These are phyloP conservation scores for Fusarium verticillioides DNA, from an alignment of 2,329 filamentous ascomycete genomes.

Conservation along the genomic window DNA sequence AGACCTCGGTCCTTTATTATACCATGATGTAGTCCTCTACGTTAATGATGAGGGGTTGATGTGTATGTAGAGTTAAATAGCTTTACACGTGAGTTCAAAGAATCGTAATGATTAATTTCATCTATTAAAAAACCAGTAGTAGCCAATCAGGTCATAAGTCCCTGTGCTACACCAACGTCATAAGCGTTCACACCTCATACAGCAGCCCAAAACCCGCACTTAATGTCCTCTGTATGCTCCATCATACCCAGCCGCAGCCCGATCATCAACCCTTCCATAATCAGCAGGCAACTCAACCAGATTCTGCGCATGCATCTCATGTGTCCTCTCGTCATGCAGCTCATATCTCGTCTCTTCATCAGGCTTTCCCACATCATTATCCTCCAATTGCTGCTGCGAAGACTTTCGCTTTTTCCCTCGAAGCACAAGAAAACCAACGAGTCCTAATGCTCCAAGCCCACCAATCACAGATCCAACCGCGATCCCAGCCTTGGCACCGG, in stretches of 20 bases:
- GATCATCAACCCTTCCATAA: background rate
- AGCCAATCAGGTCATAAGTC: background rate
- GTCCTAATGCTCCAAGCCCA: background rate
- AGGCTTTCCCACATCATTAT: background rate
- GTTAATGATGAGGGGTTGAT: no score
- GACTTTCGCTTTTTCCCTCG: background rate
- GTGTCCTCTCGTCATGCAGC: background rate
- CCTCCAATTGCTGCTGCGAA: background rate
- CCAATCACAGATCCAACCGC: background rate
- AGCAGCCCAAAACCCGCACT: background rate
- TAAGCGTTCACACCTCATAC: background rate
- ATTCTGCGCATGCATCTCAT: background rate
- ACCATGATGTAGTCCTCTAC: no score
- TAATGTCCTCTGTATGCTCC: background rate
- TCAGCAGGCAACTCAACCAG: background rate
- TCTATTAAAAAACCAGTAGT: accelerated
- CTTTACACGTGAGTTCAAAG: background rate
- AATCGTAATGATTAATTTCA: background rate
- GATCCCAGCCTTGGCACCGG: background rate
- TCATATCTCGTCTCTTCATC: background rate
- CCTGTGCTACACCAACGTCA: accelerated
- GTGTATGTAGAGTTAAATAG: no score
- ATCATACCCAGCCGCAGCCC: background rate
- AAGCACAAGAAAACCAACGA: background rate
- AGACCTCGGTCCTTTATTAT: no score